phyloP scores from a whole-genome alignment of 202 grass and related monocot species.

The Setaria italica region DNA sequence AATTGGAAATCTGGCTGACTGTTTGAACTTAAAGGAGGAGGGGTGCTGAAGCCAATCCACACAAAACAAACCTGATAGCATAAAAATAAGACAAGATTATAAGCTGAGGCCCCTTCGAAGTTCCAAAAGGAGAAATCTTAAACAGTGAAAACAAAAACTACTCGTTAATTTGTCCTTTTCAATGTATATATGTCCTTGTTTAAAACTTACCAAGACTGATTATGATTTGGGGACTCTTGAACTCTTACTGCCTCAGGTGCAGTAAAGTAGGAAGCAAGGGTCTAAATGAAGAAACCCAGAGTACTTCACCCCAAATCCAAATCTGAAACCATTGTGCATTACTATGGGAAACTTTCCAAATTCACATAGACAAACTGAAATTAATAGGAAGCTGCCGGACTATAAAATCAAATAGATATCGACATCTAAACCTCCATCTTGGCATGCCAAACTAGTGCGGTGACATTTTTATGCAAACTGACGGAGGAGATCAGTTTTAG shows the following conservation, averaged over 20 bases:
- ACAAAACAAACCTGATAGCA: constrained; percentile 48
- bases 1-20: neutral
- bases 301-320: constrained; percentile 69
- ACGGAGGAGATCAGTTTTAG: neutral
- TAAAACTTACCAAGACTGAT: constrained; percentile 28
- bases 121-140: constrained; percentile 5
- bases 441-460: neutral
- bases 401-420: neutral
- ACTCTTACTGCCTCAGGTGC: constrained; percentile 26
- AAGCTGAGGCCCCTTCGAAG: neutral
- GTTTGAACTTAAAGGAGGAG: constrained; percentile 30
- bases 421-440: neutral
- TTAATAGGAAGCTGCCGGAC: neutral
- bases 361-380: neutral
- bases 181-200: constrained; percentile 23
- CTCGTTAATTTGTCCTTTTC: neutral
- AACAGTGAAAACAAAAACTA: neutral
- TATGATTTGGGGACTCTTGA: constrained; percentile 44
- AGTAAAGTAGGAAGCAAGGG: constrained; percentile 22
- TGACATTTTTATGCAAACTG: neutral
- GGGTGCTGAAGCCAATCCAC: constrained; percentile 26
- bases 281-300: constrained; percentile 62
- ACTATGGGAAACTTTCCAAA: constrained; percentile 23
- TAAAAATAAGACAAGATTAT: constrained; percentile 10
- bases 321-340: constrained; percentile 50